Evolutionary conservation across 352 stramenopile genomes (phyloP).

Genomic region (Phytophthora sp.): DNA sequence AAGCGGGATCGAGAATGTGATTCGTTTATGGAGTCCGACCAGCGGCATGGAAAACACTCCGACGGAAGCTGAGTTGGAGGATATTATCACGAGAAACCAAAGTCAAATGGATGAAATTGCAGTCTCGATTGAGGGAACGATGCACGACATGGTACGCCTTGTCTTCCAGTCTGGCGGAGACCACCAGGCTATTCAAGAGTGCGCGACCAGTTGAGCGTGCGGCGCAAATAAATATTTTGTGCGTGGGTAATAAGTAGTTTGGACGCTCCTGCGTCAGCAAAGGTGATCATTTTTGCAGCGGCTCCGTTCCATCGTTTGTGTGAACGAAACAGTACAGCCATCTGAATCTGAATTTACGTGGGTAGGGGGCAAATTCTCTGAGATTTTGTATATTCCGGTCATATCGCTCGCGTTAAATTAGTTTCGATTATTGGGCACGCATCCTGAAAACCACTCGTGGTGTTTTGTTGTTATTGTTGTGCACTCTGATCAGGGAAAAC

Average conservation of each 20-base stretch:
- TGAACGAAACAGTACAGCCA: too few relatives aligned
- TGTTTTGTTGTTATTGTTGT: too few relatives aligned
- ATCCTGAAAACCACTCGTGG: too few relatives aligned
- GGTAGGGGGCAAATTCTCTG: too few relatives aligned
- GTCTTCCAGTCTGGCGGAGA: constrained; percentile 68
- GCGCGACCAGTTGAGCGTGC: constrained; percentile 57
- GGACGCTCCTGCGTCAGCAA: neutral
- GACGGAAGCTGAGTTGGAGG: constrained; percentile 56
- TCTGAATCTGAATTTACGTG: too few relatives aligned
- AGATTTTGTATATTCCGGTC: too few relatives aligned
- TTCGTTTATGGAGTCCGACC: constrained; percentile 79
- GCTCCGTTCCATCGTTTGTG: too few relatives aligned
- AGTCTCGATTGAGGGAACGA: constrained; percentile 49
- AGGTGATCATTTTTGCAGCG: too few relatives aligned
- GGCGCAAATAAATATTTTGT: neutral
- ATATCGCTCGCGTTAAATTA: too few relatives aligned
- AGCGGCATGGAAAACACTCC: constrained; percentile 47
- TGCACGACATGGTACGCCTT: constrained; percentile 71
- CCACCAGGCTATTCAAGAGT: constrained; percentile 69
- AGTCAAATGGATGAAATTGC: constrained; percentile 63
- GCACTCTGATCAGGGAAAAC: too few relatives aligned
- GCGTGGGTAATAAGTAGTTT: neutral
- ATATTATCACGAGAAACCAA: constrained; percentile 67
- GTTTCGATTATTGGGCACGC: too few relatives aligned
- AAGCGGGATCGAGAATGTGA: constrained; percentile 84